These are phyloP conservation scores for Sinapis alba DNA, from an alignment of 441 rosid species.

Conservation along the genomic window DNA sequence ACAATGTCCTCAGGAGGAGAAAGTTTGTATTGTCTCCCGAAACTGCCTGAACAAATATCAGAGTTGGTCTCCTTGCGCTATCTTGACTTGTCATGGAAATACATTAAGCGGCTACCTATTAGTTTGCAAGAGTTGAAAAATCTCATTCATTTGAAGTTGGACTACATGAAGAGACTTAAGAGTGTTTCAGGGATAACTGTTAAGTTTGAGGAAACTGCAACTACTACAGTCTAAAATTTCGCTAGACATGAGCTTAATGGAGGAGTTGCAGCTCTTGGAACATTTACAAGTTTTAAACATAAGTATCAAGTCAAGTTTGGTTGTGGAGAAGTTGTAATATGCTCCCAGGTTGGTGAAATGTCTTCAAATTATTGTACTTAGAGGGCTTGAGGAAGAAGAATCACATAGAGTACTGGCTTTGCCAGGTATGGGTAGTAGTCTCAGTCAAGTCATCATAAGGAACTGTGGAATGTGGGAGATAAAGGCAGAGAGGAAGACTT, in stretches of 20 bases:
- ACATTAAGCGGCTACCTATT: background rate
- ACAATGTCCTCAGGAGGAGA: background rate
- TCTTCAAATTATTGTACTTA: background rate
- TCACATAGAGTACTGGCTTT: background rate
- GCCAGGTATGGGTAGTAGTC: background rate
- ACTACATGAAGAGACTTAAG: background rate
- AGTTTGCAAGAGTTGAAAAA: background rate
- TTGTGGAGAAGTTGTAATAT: background rate
- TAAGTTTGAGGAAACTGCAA: background rate
- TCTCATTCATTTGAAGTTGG: background rate
- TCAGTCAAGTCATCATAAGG: background rate
- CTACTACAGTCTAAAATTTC: background rate
- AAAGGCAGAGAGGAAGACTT: background rate
- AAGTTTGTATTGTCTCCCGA: background rate
- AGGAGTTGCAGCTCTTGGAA: background rate
- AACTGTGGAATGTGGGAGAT: background rate
- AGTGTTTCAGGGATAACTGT: background rate
- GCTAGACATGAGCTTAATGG: background rate
- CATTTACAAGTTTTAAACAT: background rate
- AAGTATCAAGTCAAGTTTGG: background rate
- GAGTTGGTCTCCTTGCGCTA: slow-evolving; percentile 12
- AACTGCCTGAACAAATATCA: slow-evolving; percentile 19
- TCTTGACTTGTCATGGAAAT: slow-evolving; percentile 2
- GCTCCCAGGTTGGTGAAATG: background rate
- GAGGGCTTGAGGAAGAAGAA: background rate